Base-by-base conservation (phyloP, 2,329 filamentous ascomycete genomes). In the Cercospora sojina region DNA sequence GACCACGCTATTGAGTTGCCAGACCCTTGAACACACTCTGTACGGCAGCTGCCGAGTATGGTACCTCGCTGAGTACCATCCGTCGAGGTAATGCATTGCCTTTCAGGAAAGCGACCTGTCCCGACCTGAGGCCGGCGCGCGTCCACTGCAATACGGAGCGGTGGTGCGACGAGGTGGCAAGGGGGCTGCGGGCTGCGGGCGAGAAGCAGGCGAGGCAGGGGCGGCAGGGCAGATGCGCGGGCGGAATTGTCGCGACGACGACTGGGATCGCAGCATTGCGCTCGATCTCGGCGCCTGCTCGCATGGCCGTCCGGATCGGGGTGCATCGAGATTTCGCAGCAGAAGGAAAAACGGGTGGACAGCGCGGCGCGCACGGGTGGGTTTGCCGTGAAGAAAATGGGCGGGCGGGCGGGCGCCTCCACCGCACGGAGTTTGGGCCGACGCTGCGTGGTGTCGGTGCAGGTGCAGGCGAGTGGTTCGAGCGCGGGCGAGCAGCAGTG, bases 241-340 rank as follows among this genome's bases (percentile, higher is more conserved):
- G 31, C 57, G 57, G 57, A 59, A 47, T n/a, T 23, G 32, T 29
- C 23, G 57, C 35, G 57, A 59, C 20, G 57, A 47, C 29, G 57
- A 43, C 57, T 41, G 41, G 57, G 57, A 43, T 47, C 18, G 23
- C 23, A 31, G 23, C n/a, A 55, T 55, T n/a, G n/a, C n/a, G 57
- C 57, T 47, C 57, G 57, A 59, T 59, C 35, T 47, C 35, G n/a
- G 32, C 57, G n/a, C 32, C 13, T n/a, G 23, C 25, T 23, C 25
- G 51, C 51, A 29, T 29, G 51, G 51, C 51, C 25, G 51, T 56
- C 25, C 51, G 8, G 25, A 56, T 56, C 51, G 51, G 51, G 51
- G 29, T 27, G 25, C 25, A 56, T 56, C 25, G 51, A n/a, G 51
- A 55, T 27, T n/a, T 13, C 3, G 51, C 47, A 27, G 51, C 51